phyloP scores from a whole-genome alignment of 208 protist species.

The Leishmania braziliensis region DNA sequence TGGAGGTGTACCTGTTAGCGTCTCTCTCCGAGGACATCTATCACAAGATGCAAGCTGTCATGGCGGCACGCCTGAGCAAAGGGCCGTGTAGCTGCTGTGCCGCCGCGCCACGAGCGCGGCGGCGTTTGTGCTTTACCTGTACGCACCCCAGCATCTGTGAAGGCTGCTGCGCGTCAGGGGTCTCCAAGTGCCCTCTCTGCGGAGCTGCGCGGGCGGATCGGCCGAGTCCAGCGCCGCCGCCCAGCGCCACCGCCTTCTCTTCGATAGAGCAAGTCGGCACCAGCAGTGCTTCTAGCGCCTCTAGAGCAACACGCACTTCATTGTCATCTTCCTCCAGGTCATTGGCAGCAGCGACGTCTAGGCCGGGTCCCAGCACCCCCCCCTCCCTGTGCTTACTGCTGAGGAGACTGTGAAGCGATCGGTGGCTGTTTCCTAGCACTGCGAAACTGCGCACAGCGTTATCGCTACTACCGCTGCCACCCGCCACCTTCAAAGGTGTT shows the following conservation, averaged over 20 bases:
- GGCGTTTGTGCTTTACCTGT: slow-evolving; percentile 35
- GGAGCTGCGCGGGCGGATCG: slow-evolving; percentile 23
- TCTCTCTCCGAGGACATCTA: slow-evolving; percentile 40
- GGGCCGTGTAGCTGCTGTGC: slow-evolving; percentile 52
- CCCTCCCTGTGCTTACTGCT: background rate
- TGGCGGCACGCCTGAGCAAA: slow-evolving; percentile 41
- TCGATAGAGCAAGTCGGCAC: background rate
- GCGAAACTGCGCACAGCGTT: background rate
- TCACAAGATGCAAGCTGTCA: slow-evolving; percentile 40
- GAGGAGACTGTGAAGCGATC: background rate
- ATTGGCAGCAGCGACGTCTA: background rate
- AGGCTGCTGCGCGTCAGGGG: slow-evolving; percentile 28
- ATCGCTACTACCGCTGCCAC: background rate
- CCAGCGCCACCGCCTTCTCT: background rate
- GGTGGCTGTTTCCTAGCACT: background rate
- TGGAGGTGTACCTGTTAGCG: slow-evolving; percentile 60
- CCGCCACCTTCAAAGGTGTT: background rate
- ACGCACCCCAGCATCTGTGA: slow-evolving; percentile 45
- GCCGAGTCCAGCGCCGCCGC: background rate
- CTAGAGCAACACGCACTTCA: background rate
- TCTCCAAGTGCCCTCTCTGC: slow-evolving; percentile 57
- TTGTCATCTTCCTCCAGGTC: background rate
- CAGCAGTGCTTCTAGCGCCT: background rate
- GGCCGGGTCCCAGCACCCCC: background rate
- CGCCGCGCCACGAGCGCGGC: background rate